phyloP scores from a whole-genome alignment of 2,329 filamentous ascomycete genomes.

The Trichophyton rubrum region DNA sequence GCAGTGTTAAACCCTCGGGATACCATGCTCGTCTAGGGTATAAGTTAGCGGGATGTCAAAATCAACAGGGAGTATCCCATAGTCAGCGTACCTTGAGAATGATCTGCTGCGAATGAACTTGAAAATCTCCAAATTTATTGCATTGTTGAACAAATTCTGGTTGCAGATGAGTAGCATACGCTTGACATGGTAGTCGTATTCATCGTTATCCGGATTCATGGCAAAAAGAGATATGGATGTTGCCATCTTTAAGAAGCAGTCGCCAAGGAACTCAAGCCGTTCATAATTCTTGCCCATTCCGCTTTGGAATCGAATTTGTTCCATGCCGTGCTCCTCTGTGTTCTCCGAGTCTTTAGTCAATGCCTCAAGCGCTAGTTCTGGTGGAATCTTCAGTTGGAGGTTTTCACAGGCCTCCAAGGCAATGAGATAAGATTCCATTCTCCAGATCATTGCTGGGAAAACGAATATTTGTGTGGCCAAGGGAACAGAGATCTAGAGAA shows the following conservation, averaged over 20 bases:
- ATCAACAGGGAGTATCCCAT: not conserved
- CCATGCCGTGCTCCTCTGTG: constrained; percentile 55
- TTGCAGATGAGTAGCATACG: constrained; percentile 90
- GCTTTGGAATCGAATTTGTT: constrained; percentile 60
- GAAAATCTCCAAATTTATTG: constrained; percentile 51
- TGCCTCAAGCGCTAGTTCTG: constrained; percentile 68
- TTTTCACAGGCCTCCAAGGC: constrained; percentile 59
- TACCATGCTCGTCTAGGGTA: constrained; percentile 63
- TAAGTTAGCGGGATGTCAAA: constrained; percentile 8
- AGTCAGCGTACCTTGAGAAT: constrained; percentile 51
- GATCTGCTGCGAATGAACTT: constrained; percentile 71
- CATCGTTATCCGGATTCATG: constrained; percentile 60
- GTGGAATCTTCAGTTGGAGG: constrained; percentile 51
- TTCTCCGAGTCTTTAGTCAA: constrained; percentile 89
- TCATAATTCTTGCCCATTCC: constrained; percentile 96
- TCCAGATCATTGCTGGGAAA: constrained; percentile 73
- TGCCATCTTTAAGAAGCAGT: constrained; percentile 90
- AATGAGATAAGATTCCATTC: constrained; percentile 71
- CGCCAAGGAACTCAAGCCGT: constrained; percentile 81
- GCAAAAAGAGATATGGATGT: constrained; percentile 81
- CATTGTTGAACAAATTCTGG: constrained; percentile 70
- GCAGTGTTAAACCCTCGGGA: constrained; percentile 61
- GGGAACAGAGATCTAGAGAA: constrained; percentile 49
- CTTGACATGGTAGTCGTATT: constrained; percentile 78
- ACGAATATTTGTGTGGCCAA: constrained; percentile 61